phyloP scores from a whole-genome alignment of 176 grass and related monocot genomes.

The Luzula sylvatica region DNA sequence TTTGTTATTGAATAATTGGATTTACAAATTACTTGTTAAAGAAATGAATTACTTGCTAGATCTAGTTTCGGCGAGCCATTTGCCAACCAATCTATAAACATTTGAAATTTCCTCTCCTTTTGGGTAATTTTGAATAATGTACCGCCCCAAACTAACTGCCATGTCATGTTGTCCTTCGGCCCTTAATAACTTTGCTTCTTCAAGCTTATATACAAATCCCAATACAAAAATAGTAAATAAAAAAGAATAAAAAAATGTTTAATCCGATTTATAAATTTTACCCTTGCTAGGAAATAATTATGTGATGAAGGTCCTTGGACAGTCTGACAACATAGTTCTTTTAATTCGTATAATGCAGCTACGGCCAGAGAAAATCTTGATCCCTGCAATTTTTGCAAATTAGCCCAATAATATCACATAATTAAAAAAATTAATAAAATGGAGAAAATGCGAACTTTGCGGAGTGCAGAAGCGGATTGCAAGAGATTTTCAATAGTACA shows the following conservation, averaged over 20 bases:
- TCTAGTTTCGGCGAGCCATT: constrained; percentile 98
- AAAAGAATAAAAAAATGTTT: constrained; percentile 16
- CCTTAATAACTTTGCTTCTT: constrained; percentile 92
- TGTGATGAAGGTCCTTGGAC: constrained; percentile 36
- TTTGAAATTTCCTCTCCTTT: constrained; percentile 52
- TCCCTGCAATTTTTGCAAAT: constrained; percentile 43
- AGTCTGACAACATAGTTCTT: constrained; percentile 49
- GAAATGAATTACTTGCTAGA: constrained; percentile 71
- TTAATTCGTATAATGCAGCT: constrained; percentile 77
- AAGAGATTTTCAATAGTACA: constrained; percentile 61
- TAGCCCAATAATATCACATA: constrained; percentile 7
- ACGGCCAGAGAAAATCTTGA: constrained; percentile 84
- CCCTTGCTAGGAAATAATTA: constrained; percentile 76
- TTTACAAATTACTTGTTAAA: background rate
- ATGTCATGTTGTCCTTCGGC: constrained; percentile 91
- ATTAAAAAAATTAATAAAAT: background rate
- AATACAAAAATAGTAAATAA: constrained; percentile 17
- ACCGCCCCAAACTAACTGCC: constrained; percentile 77
- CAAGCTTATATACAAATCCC: constrained; percentile 16
- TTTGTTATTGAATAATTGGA: no score
- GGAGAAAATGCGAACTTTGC: constrained; percentile 51
- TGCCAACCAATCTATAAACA: constrained; percentile 80
- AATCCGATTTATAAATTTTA: constrained; percentile 21
- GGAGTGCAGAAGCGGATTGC: constrained; percentile 71
- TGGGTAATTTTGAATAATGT: constrained; percentile 61